phyloP scores from a whole-genome alignment of 164 flowering plant species.

The Stephania yunnanensis region DNA sequence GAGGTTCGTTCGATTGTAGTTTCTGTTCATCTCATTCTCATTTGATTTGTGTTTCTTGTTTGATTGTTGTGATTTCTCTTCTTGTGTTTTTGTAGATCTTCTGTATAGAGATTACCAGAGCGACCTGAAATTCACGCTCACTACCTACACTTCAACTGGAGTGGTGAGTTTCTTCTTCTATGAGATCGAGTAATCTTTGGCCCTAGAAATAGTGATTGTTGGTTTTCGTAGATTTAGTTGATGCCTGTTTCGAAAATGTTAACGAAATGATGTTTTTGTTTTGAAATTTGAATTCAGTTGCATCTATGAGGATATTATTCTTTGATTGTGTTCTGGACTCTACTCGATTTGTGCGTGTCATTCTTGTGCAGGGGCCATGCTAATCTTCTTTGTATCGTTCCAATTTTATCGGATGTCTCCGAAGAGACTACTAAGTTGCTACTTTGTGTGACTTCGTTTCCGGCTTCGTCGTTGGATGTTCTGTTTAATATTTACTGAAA shows the following conservation, averaged over 20 bases:
- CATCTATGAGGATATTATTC: neutral
- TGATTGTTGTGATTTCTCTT: neutral
- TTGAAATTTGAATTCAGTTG: neutral
- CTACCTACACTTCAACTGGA: constrained; percentile 55
- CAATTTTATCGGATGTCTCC: too few relatives aligned
- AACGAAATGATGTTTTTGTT: neutral
- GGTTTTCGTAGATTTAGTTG: neutral
- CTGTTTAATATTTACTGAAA: neutral
- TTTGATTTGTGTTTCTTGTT: neutral
- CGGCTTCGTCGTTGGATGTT: neutral
- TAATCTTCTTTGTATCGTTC: too few relatives aligned
- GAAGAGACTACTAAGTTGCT: neutral
- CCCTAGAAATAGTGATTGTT: neutral
- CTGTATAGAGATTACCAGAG: constrained; percentile 51
- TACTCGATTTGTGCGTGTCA: too few relatives aligned
- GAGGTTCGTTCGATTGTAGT: constrained; percentile 24
- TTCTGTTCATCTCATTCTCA: neutral
- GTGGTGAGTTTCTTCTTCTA: constrained; percentile 38
- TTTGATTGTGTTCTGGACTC: neutral
- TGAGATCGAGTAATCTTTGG: neutral
- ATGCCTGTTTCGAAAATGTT: neutral
- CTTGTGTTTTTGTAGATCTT: constrained; percentile 21
- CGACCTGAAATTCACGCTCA: constrained; percentile 58
- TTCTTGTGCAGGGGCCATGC: too few relatives aligned
- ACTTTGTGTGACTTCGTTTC: neutral